Conservation (phyloP, 257 asterid species). For the Solanum chilense region DNA sequence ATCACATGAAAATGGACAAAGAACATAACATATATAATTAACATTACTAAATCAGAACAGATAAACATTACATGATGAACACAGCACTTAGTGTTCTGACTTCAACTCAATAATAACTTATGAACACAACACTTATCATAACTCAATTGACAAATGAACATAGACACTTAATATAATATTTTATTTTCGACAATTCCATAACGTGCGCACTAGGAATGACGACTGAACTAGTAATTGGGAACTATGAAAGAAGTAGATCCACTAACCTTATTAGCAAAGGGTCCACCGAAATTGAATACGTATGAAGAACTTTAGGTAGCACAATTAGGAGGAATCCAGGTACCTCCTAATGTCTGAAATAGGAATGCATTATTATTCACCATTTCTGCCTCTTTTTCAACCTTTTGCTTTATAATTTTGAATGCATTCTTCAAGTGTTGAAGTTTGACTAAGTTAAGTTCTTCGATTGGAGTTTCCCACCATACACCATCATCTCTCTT, state of each 20-base stretch:
- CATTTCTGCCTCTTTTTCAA: background rate
- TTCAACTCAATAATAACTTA: background rate
- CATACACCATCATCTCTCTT: background rate
- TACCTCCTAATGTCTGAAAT: background rate
- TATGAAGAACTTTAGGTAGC: background rate
- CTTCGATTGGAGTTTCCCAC: constrained; percentile 12
- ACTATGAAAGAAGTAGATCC: too few species aligned
- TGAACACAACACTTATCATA: background rate
- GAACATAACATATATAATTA: too few species aligned
- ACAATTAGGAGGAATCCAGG: background rate
- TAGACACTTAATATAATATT: background rate
- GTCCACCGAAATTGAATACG: background rate
- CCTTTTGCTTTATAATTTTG: background rate
- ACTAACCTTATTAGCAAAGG: background rate
- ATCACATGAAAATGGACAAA: background rate
- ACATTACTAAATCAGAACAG: too few species aligned
- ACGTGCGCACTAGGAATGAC: too few species aligned
- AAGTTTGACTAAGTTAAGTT: constrained; percentile 1
- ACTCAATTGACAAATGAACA: background rate
- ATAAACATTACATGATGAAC: background rate
- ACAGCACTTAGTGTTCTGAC: background rate
- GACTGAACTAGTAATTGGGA: background rate
- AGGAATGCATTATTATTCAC: background rate
- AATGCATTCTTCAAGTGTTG: background rate
- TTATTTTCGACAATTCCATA: background rate